These are phyloP conservation scores for Exophiala sp. DNA, from an alignment of 2,329 filamentous ascomycete species.

Conservation along the genomic window DNA sequence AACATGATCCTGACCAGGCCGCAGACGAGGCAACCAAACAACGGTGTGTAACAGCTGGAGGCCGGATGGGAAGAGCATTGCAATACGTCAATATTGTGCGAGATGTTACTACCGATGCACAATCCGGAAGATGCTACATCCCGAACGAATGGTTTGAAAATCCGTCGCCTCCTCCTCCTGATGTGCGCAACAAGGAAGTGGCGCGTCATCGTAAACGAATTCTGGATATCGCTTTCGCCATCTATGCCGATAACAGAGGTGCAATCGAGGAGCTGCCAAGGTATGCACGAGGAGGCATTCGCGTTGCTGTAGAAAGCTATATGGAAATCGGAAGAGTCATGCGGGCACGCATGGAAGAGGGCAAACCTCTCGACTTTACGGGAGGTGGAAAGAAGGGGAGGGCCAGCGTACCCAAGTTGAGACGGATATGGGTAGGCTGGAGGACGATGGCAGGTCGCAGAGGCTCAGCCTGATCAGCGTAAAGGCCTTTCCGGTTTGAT, in stretches of 20 bases:
- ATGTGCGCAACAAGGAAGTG: constrained; percentile 25
- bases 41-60: constrained; percentile 51
- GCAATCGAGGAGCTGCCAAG: constrained; percentile 57
- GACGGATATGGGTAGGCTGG: constrained; percentile 55
- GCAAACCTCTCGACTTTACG: constrained; percentile 24
- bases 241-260: constrained; percentile 51
- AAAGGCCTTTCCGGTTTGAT: too few relatives aligned
- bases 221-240: constrained; percentile 55
- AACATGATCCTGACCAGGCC: constrained; percentile 40
- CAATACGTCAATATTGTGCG: constrained; percentile 73
- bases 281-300: constrained; percentile 57
- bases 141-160: constrained; percentile 59
- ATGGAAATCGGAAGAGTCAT: constrained; percentile 63
- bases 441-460: constrained; percentile 42
- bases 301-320: constrained; percentile 67
- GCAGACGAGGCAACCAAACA: constrained; percentile 29
- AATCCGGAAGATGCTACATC: constrained; percentile 62
- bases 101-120: constrained; percentile 63
- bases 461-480: constrained; percentile 19
- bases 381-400: constrained; percentile 28
- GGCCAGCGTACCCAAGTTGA: constrained; percentile 42
- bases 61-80: constrained; percentile 65
- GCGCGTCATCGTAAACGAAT: constrained; percentile 46
- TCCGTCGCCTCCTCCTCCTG: constrained; percentile 40
- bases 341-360: constrained; percentile 19